Percentiles rank a stretch among this genome's conserved stretches.
These are phyloP conservation scores for Halteria grandinella DNA, from an alignment of 73 alveolate species.

Conservation along the genomic window DNA sequence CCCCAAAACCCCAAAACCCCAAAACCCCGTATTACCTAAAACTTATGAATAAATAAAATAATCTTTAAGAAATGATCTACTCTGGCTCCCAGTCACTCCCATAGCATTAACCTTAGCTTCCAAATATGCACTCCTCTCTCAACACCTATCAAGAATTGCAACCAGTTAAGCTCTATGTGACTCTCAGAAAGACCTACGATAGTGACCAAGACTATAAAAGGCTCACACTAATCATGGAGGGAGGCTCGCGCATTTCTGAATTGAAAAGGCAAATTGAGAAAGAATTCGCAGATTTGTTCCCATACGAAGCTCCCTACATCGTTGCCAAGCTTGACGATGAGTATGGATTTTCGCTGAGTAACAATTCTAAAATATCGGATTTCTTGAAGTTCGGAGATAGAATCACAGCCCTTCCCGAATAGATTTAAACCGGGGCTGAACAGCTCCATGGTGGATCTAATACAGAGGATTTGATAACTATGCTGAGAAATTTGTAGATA, in stretches of 20 bases:
- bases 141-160: background rate
- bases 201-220: slow-evolving; percentile 64
- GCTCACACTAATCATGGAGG: slow-evolving; percentile 60
- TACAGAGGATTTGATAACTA: slow-evolving; percentile 74
- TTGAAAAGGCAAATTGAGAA: slow-evolving; percentile 81
- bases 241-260: slow-evolving; percentile 64
- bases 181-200: slow-evolving; percentile 60
- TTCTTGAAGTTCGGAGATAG: slow-evolving; percentile 80
- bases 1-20: no score
- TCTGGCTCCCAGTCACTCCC: no score
- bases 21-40: no score
- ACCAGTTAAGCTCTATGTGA: slow-evolving; percentile 56
- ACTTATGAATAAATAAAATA: no score
- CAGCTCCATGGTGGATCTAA: slow-evolving; percentile 76
- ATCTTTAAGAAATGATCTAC: no score
- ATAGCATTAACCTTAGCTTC: no score
- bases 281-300: slow-evolving; percentile 89
- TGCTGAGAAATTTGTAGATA: slow-evolving; percentile 73
- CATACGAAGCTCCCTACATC: slow-evolving; percentile 87
- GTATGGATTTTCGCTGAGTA: slow-evolving; percentile 84
- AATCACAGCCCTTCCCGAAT: slow-evolving; percentile 84
- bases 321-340: slow-evolving; percentile 89
- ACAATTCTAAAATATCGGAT: slow-evolving; percentile 81
- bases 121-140: no score
- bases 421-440: slow-evolving; percentile 40